phyloP scores from a whole-genome alignment of 2,329 filamentous ascomycete genomes.

The Cladosporium sp. region DNA sequence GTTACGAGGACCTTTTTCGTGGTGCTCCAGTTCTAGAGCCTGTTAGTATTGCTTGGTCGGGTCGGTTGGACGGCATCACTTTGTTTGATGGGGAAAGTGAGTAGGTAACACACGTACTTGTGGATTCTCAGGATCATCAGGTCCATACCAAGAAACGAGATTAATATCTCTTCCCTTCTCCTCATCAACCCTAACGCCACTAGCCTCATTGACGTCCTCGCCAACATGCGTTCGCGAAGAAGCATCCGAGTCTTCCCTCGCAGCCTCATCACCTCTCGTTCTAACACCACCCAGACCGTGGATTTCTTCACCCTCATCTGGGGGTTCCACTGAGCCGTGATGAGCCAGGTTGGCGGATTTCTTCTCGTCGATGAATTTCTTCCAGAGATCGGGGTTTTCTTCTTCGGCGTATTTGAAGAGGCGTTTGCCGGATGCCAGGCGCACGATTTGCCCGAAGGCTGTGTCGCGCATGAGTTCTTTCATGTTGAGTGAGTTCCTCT shows the following conservation, averaged over 20 bases:
- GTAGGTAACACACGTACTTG: no score
- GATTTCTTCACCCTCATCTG: slow-evolving; percentile 30
- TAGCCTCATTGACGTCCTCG: slow-evolving; percentile 34
- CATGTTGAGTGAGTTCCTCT: background rate
- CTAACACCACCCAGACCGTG: slow-evolving; percentile 22
- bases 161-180: slow-evolving; percentile 50
- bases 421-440: slow-evolving; percentile 39
- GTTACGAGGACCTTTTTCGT: slow-evolving; percentile 39
- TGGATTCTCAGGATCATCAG: slow-evolving; percentile 37
- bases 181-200: slow-evolving; percentile 42
- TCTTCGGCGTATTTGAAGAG: slow-evolving; percentile 47
- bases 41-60: no score
- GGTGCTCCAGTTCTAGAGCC: slow-evolving; percentile 32
- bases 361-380: slow-evolving; percentile 45
- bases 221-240: slow-evolving; percentile 23
- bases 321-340: slow-evolving; percentile 37
- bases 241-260: slow-evolving; percentile 14
- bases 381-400: slow-evolving; percentile 44
- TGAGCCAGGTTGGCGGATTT: slow-evolving; percentile 47
- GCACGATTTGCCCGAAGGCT: slow-evolving; percentile 41
- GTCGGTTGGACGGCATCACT: no score
- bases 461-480: slow-evolving; percentile 36
- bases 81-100: no score
- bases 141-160: slow-evolving; percentile 49
- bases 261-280: slow-evolving; percentile 21